Percentiles rank a stretch among this genome's conserved stretches.
Evolutionary conservation across 169 alveolate genomes (phyloP).

Genomic region (Cryptosporidium sp.): DNA sequence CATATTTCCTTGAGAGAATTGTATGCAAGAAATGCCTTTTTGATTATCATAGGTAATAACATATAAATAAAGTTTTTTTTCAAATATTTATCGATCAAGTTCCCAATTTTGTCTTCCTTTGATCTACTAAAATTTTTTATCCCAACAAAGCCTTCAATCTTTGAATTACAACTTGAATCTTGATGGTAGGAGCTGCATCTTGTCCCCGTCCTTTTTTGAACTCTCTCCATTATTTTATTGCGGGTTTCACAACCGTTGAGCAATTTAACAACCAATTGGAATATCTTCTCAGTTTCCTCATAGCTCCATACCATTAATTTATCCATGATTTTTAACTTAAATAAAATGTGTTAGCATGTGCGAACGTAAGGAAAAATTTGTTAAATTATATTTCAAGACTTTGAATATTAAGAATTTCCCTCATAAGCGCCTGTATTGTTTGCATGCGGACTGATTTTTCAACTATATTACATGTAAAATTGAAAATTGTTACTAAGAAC

Average conservation of each 20-base stretch:
- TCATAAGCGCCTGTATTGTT: constrained; percentile 3
- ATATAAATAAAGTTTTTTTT: neutral
- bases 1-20: constrained; percentile 11
- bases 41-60: constrained; percentile 28
- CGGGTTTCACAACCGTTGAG: constrained; percentile 23
- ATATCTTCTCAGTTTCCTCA: constrained; percentile 15
- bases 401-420: neutral
- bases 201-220: constrained; percentile 27
- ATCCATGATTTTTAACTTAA: neutral
- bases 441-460: constrained; percentile 12
- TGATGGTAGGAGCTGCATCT: neutral
- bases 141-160: neutral
- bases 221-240: constrained; percentile 14
- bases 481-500: neutral
- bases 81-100: constrained; percentile 23
- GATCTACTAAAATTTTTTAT: constrained; percentile 11
- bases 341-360: neutral
- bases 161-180: constrained; percentile 1
- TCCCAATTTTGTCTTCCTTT: constrained; percentile 22
- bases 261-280: constrained; percentile 18
- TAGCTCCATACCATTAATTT: constrained; percentile 13
- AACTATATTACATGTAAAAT: neutral
- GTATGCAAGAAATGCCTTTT: constrained; percentile 39
- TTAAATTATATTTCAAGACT: neutral
- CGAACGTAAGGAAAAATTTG: neutral